Base-by-base conservation (phyloP, 129 eudicot species). In the Saposhnikovia divaricata region DNA sequence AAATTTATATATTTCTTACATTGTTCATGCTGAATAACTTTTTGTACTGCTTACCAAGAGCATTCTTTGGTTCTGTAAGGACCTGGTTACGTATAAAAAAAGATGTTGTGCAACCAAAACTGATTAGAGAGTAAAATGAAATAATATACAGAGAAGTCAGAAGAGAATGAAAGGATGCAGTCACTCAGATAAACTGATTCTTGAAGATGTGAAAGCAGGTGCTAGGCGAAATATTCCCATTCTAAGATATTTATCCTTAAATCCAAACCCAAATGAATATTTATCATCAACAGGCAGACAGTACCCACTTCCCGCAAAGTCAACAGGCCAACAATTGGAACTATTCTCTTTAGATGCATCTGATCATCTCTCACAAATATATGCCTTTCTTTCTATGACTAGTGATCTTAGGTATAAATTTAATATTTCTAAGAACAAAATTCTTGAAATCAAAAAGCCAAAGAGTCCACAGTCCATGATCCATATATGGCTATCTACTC, bases 1-100 rank as follows among this genome's bases (percentile, higher is more conserved):
- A 81, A 55, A 42, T n/a, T 13, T 23, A 59, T 21, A 16, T 78
- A 77, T 44, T 40, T 75, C 97, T 91, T 90, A 91, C 98, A 47
- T 88, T 85, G 85, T 94, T 94, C 97, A 94, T 91, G 83, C 89
- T 83, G 79, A 94, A 86, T 76, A 91, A 82, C 87, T 94, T 94
- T 88, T 91, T 94, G 87, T 91, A 94, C 79, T 94, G 98, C 85
- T 90, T 94, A 45, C 96, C 89, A 66, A 94, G 98, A 43, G 97
- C 93, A 78, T 94, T 94, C 81, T 85, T 94, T 5, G 98, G 98
- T 84, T 91, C 96, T 73, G 83, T 90, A 16, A 94, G 88, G 68
- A 94, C 92, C 97, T 94, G 83, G 73, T 78, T 78, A 23, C 4
- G 82, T 79, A 75, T 42, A 73, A 75, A 12, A n/a, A n/a, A 13